These are phyloP conservation scores for Perilla frutescens DNA, from an alignment of 257 asterid genomes.

Conservation along the genomic window DNA sequence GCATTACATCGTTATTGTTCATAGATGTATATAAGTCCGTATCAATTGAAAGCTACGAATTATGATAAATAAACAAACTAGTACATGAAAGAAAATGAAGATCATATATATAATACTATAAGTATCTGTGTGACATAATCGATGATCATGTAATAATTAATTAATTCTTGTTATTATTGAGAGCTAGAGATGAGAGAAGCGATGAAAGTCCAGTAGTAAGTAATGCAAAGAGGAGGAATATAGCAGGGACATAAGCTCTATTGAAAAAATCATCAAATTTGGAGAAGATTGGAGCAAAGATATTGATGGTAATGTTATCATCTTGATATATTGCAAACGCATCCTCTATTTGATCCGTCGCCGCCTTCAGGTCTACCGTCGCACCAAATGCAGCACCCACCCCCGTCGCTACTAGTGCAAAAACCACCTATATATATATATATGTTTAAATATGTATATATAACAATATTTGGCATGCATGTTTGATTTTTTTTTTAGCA, in stretches of 20 bases:
- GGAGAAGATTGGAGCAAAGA: neutral
- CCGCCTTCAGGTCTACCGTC: conserved; percentile 37
- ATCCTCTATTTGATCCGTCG: neutral
- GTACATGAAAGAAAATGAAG: too few species aligned
- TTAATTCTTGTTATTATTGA: conserved; percentile 9
- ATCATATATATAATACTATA: too few species aligned
- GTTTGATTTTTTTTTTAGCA: too few species aligned
- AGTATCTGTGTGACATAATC: too few species aligned
- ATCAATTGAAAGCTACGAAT: too few species aligned
- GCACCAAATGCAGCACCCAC: conserved; percentile 48
- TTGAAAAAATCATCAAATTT: conserved; percentile 34
- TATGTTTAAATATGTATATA: too few species aligned
- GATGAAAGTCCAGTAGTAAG: conserved; percentile 27
- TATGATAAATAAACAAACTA: too few species aligned
- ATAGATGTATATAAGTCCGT: too few species aligned
- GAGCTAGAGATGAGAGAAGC: conserved; percentile 36
- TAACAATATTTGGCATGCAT: too few species aligned
- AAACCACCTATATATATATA: conserved; percentile 7
- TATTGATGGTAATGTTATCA: too few species aligned
- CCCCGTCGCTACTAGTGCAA: conserved; percentile 37
- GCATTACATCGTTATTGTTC: too few species aligned
- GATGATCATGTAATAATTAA: too few species aligned
- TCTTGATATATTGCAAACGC: neutral
- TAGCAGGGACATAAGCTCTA: conserved; percentile 29
- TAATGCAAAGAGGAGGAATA: conserved; percentile 41